Evolutionary conservation across 306 rosid species (phyloP).

Genomic region (Sophora flavescens): DNA sequence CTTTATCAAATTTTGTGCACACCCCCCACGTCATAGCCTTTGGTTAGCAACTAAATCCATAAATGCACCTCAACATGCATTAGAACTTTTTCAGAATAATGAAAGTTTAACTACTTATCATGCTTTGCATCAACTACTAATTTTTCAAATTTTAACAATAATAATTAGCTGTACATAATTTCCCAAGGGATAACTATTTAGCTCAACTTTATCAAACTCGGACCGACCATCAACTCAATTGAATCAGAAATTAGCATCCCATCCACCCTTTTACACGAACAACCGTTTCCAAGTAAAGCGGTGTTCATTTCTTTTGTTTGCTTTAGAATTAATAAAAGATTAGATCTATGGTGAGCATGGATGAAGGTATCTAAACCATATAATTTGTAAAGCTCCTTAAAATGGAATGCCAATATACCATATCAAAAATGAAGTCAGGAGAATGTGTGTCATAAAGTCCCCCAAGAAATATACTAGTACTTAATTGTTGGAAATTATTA

Average conservation of each 20-base stretch:
- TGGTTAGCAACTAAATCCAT: constrained; percentile 46
- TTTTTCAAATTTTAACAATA: constrained; percentile 13
- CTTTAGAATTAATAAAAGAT: no score
- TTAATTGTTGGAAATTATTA: constrained; percentile 18
- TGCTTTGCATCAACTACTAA: constrained; percentile 26
- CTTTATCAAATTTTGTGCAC: constrained; percentile 93
- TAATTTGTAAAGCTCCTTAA: constrained; percentile 14
- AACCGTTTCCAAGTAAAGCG: no score
- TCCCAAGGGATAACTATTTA: background rate
- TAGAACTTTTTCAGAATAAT: background rate
- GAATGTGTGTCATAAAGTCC: constrained; percentile 15
- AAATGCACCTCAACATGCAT: constrained; percentile 46
- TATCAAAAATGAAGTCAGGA: background rate
- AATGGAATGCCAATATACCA: background rate
- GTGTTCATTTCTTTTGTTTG: no score
- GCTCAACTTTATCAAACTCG: no score
- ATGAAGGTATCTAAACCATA: no score
- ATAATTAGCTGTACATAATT: background rate
- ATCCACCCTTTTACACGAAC: no score
- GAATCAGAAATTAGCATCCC: no score
- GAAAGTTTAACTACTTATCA: background rate
- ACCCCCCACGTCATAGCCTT: constrained; percentile 57
- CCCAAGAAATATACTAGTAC: background rate
- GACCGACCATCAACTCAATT: no score
- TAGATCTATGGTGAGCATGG: no score